Evolutionary conservation across 139 green algal species (phyloP), one percentile per base, ranked within the genome.

Genomic region (Micractinium conductrix): DNA sequence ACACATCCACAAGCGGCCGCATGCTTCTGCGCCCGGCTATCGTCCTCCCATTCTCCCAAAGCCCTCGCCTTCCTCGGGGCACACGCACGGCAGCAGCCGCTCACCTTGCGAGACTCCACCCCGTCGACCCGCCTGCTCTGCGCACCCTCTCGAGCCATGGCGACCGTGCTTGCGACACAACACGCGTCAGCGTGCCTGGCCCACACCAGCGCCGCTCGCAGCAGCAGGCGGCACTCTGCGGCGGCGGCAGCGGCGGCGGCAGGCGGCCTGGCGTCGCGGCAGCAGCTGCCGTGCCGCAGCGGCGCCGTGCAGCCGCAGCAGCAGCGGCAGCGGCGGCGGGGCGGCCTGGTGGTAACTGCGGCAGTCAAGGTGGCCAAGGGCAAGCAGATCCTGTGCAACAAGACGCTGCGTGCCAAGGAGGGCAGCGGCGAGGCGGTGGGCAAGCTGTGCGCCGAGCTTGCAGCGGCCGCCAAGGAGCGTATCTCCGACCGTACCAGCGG

Each of bases 401-500:
- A 96, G 84, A 96, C 93, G 14, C 73, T 97, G 12, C 68, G 93
- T 28, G 89, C 88, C 1, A 88, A 89, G 53, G 78, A 85, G n/a
- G 93, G 89, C 4, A 68, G 86, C 7, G 84, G 85, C 12, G 74
- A 89, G 1, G 50, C 38, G 43, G 87, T 97, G n/a, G 50, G 74
- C n/a, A 37, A 88, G 43, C 68, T 95, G 45, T 93, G 90, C 53
- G 38, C 83, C 17, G 67, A 91, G 7, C 74, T 95, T 4, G 48
- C 86, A 2, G 80, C 82, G 19, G 94, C 88, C 48, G 92, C 88
- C 6, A 38, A 85, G 7, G 48, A 83, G 28, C 75, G 86, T 33
- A 86, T 88, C 50, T 30, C 75, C 37, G 74, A 93, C 40, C 53
- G 79, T 4, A 65, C 43, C 65, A 89, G 69, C n/a, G 92, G 93